Evolutionary conservation across 306 rosid genomes (phyloP), one percentile per base, ranked within the genome.

Genomic region (Rosa chinensis): DNA sequence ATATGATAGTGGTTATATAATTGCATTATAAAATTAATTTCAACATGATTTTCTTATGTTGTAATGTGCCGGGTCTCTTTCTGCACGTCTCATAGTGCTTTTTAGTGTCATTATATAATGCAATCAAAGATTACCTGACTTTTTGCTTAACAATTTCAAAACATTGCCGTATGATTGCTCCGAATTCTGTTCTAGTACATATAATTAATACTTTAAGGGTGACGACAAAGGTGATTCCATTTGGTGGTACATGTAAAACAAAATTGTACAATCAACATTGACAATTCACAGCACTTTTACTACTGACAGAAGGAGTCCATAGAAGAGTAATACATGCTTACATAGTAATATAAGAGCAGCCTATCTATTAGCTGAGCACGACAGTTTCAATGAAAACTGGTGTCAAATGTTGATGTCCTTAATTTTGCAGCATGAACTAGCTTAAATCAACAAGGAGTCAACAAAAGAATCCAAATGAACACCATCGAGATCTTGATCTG

Each of bases 391-490:
- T 67, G 72, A 67, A 20, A 67, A 6, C n/a, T 0, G 28, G 28
- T 25, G 28, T 25, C 28, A 25, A 25, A 17, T 66, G 47, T 14
- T 66, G 25, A 8, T 8, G 11, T 13, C 70, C 70, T 35, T 35
- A 2, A 6, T 48, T 4, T 23, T 71, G 59, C 43, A 13, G 1
- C 37, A 52, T 66, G 20, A 39, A 52, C 8, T 12, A 62, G 37
- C 67, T 75, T 37, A 91, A 25, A 73, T 58, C 52, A 88, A 53
- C 3, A 87, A 74, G 28, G 87, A 85, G 66, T 87, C 84, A 10
- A 74, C 84, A 79, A 85, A 89, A 44, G 82, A 84, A 20, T 79
- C 89, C 58, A 86, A 70, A 18, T 85, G 82, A 39, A 44, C 76
- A 67, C 80, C 70, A 64, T 35, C n/a, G 14, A 5, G 82, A 67